Evolutionary conservation across 2,329 filamentous ascomycete genomes (phyloP).

Genomic region (Sporothrix dimorphospora): DNA sequence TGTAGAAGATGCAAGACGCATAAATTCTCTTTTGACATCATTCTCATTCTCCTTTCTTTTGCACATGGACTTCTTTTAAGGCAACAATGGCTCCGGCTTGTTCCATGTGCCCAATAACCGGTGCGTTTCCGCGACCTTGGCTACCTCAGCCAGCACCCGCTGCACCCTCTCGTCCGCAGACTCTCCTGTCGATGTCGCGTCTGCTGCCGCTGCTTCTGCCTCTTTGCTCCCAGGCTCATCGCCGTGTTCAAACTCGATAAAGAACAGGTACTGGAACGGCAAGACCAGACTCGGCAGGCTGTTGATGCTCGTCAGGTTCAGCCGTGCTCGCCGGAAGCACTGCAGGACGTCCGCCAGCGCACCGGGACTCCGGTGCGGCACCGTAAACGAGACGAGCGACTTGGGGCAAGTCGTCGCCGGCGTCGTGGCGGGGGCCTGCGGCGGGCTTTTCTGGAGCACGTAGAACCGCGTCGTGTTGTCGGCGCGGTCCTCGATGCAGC

Average conservation of each 20-base stretch:
- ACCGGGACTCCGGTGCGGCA: constrained; percentile 77
- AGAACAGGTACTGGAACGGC: constrained; percentile 92
- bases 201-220: neutral
- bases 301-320: constrained; percentile 91
- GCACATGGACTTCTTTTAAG: neutral
- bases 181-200: neutral
- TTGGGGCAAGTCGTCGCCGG: constrained; percentile 50
- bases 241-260: constrained; percentile 82
- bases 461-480: constrained; percentile 84
- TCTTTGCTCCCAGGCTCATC: constrained; percentile 33
- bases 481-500: constrained; percentile 70
- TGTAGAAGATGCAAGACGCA: no score
- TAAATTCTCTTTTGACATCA: neutral
- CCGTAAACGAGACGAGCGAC: constrained; percentile 79
- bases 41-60: neutral
- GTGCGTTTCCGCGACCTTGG: constrained; percentile 61
- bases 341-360: constrained; percentile 78
- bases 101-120: constrained; percentile 74
- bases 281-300: constrained; percentile 74
- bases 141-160: constrained; percentile 62
- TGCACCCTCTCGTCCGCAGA: constrained; percentile 63
- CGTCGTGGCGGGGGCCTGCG: neutral
- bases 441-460: constrained; percentile 52
- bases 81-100: constrained; percentile 34
- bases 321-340: constrained; percentile 70